Base-by-base conservation (phyloP, 1,284 basidiomycete species). In the Rhizopogon parksii region DNA sequence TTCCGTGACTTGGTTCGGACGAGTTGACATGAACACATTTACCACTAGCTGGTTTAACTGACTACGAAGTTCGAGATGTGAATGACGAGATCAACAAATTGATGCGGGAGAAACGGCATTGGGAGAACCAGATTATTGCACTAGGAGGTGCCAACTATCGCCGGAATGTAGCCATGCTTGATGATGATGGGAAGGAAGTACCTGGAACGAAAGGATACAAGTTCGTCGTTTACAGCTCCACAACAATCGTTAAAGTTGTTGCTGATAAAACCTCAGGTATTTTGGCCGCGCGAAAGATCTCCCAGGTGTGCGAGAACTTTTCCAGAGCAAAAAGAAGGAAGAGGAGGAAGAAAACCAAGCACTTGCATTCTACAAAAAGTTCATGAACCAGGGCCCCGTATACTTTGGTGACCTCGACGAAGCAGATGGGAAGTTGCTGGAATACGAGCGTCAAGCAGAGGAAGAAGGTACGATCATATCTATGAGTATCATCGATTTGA, bases 81-180 rank as follows among this genome's bases (percentile, higher is more conserved):
- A 99, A 99, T 66, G 95, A 99, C 68, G 94, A 98, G 66, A 99
- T 99, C 63, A 99, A 99, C 75, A 91, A 88, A 65, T 75, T 97
- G 8, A 74, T 99, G 75, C 79, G 95, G 32, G 95, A 99, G 70
- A 98, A 98, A 70, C 72, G 87, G 32, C 92, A 96, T 68, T 99
- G 94, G 91, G 95, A 98, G 75, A 94, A 92, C 59, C 95, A 98
- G 68, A 97, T 98, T 47, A 83, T 98, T 19, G 83, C 86, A 12
- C 74, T 99, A 1, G 96, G 95, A 47, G 96, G 95, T 53, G 96
- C 95, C 24, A 99, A 99, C 64, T 99, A 98, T 65, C 80, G 91
- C 62, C 75, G 95, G 46, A 95, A 91, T 62, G 85, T 90, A 4
- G 83, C 87, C 46, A 95, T 96, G 89, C 63, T 90, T 57, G 89